Conservation (phyloP, 2,329 filamentous ascomycete genomes). For the Cordyceps fumosorosea region DNA sequence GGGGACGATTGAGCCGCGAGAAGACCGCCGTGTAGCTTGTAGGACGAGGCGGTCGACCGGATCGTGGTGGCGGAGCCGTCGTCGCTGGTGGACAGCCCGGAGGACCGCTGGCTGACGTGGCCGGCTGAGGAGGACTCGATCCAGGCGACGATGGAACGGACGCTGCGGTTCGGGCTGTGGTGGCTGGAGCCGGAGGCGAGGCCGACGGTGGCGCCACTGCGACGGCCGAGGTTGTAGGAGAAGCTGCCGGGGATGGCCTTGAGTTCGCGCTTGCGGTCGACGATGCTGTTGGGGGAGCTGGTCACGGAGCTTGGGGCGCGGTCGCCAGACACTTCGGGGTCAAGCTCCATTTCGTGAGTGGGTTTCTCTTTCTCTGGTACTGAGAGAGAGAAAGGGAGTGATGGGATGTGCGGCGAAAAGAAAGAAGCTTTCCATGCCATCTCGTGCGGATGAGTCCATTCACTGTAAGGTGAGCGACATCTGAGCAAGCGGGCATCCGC, state of each 20-base stretch:
- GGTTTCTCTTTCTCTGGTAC: not conserved
- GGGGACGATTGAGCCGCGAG: not conserved
- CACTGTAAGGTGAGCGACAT: not conserved
- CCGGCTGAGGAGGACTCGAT: constrained; percentile 20
- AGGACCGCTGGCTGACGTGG: not conserved
- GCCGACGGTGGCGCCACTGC: constrained; percentile 8
- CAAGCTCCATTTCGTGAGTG: not conserved
- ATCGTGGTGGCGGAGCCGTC: not conserved
- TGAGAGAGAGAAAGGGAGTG: not conserved
- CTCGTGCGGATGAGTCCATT: not conserved
- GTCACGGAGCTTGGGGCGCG: not conserved
- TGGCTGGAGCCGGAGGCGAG: not conserved
- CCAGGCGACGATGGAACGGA: constrained; percentile 27
- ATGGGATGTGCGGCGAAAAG: not conserved
- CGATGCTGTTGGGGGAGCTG: constrained; percentile 6
- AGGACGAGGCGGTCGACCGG: not conserved
- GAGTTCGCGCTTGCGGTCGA: constrained; percentile 10
- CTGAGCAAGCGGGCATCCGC: not conserved
- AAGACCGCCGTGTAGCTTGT: not conserved
- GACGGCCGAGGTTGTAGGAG: constrained; percentile 23
- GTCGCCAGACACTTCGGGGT: not conserved
- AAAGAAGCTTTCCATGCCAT: not conserved
- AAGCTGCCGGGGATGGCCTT: constrained; percentile 23
- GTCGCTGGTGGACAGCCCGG: not conserved
- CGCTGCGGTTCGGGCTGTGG: constrained; percentile 18